phyloP scores from a whole-genome alignment of 2,329 filamentous ascomycete species.

The Exophiala sideris region DNA sequence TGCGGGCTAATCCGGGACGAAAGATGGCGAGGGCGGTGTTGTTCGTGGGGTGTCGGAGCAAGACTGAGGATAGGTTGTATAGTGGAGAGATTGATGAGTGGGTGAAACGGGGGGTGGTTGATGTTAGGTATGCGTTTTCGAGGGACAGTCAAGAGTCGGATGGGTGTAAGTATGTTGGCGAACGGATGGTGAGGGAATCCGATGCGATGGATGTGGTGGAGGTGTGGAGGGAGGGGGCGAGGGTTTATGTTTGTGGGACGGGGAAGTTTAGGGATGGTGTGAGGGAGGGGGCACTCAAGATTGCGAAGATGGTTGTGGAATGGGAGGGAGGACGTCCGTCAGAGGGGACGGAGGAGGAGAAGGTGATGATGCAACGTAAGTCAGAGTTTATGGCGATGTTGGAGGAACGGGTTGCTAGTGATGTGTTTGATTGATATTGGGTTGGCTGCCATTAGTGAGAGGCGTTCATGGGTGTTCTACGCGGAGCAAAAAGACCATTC shows the following conservation, averaged over 20 bases:
- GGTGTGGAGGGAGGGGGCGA: constrained; percentile 49
- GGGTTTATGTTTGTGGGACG: constrained; percentile 64
- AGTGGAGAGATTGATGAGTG: constrained; percentile 49
- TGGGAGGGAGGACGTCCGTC: constrained; percentile 34
- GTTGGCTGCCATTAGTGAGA: neutral
- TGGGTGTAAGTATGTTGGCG: constrained; percentile 54
- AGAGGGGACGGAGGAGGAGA: constrained; percentile 33
- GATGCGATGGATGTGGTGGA: constrained; percentile 45
- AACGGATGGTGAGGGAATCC: constrained; percentile 42
- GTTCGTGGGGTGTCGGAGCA: constrained; percentile 61
- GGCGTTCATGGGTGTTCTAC: no score
- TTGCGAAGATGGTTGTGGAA: constrained; percentile 32
- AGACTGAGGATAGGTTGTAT: constrained; percentile 59
- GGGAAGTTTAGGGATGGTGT: constrained; percentile 51
- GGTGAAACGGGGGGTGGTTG: constrained; percentile 59
- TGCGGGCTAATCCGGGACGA: constrained; percentile 30
- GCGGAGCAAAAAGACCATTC: neutral
- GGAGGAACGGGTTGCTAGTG: constrained; percentile 11
- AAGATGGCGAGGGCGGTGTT: constrained; percentile 61
- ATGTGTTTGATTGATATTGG: constrained; percentile 13
- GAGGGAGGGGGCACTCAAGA: constrained; percentile 37
- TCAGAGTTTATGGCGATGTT: neutral
- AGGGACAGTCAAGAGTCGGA: constrained; percentile 44
- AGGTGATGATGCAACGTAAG: constrained; percentile 37
- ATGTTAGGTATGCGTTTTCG: constrained; percentile 60